These are phyloP conservation scores for Seiridium unicorne DNA, from an alignment of 2,329 filamentous ascomycete genomes.

Conservation along the genomic window DNA sequence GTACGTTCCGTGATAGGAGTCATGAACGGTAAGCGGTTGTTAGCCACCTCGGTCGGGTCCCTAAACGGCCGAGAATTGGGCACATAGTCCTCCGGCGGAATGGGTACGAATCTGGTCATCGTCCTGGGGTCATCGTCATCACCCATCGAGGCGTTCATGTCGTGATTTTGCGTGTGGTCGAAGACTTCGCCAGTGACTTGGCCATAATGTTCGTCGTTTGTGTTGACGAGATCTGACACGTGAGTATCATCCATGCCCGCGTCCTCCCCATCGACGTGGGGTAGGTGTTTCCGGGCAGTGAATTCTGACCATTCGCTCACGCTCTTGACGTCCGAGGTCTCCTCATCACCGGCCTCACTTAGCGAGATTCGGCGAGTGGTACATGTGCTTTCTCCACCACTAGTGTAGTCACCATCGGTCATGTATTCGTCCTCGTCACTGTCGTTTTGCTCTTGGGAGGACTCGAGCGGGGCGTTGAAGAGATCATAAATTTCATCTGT, in stretches of 20 bases:
- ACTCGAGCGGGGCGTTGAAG: constrained; percentile 79
- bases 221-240: constrained; percentile 38
- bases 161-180: constrained; percentile 33
- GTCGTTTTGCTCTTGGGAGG: constrained; percentile 34
- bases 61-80: constrained; percentile 77
- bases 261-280: constrained; percentile 37
- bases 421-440: constrained; percentile 67
- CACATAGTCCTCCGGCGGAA: constrained; percentile 84
- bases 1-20: constrained; percentile 97
- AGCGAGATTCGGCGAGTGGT: constrained; percentile 67
- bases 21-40: constrained; percentile 96
- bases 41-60: constrained; percentile 75
- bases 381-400: constrained; percentile 78
- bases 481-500: constrained; percentile 98
- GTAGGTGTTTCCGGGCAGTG: constrained; percentile 69
- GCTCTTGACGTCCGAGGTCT: constrained; percentile 58
- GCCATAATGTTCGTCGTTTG: constrained; percentile 28
- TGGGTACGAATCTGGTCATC: constrained; percentile 70
- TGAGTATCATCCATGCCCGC: constrained; percentile 33
- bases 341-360: constrained; percentile 42
- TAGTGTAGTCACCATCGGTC: constrained; percentile 75
- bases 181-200: constrained; percentile 15
- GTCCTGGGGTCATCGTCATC: constrained; percentile 49
- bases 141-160: constrained; percentile 25
- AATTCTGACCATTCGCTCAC: constrained; percentile 89